Evolutionary conservation across 169 alveolate species (phyloP), one percentile per base, ranked within the genome.

Genomic region (Babesia bovis): DNA sequence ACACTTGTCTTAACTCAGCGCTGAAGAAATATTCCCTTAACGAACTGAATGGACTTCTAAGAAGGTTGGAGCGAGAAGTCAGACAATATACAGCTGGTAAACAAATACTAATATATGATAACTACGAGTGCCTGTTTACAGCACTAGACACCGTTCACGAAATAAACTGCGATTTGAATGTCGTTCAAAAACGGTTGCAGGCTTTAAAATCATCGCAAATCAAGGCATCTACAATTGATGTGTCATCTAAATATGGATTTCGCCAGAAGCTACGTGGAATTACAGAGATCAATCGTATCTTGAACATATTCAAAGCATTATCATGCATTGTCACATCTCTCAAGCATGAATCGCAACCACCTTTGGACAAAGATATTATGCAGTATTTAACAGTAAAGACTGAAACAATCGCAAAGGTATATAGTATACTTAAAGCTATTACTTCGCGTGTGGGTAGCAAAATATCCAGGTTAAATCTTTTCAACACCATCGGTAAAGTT

Each of bases 111-210:
- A 68, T 78, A 38, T 78, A 78, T 47, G 87, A 78, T 53, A 78
- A 78, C 77, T 78, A 78, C 45, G 87, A 78, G 61, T 78, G 87
- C 49, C 83, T 78, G 30, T 78, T 78, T 56, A 51, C 87, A n/a
- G 66, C 87, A 5, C 82, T 78, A 17, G 87, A 78, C 56, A 78
- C 87, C 4, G 74, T 78, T 21, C 83, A 78, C 45, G 59, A 45
- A 30, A 78, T 78, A 35, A 78, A 78, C 49, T 35, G 50, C 28
- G 83, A 78, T 21, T 70, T 78, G 40, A 49, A 47, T 12, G 66
- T 42, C 1, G 70, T 78, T 3, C 75, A 78, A 35, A 78, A 57
- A 33, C 70, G 60, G 23, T 51, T 78, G 50, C 55, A 55, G 25
- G 55, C 57, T 6, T 55, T 78, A 32, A 78, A 69, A 25, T 17